phyloP scores from a whole-genome alignment of 495 filamentous ascomycete genomes.

The Neurospora cerealis region DNA sequence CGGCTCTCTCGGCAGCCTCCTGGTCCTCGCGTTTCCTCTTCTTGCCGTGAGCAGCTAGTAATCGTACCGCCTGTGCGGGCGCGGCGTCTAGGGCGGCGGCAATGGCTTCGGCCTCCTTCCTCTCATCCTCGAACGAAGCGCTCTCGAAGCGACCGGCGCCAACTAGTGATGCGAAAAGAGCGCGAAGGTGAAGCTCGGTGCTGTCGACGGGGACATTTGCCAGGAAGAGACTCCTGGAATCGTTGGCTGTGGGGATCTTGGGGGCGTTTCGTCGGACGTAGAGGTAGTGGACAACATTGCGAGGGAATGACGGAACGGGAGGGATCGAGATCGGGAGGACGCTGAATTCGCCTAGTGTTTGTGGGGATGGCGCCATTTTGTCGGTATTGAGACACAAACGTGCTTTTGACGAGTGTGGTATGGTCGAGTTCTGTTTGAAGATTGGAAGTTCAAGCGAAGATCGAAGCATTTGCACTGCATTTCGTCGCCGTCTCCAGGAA shows the following conservation, averaged over 20 bases:
- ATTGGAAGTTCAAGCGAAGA: neutral
- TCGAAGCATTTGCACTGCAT: neutral
- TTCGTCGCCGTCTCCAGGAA: neutral
- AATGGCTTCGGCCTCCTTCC: constrained; percentile 14
- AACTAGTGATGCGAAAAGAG: constrained; percentile 59
- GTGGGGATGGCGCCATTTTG: constrained; percentile 22
- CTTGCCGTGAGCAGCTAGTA: constrained; percentile 40
- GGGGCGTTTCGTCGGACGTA: constrained; percentile 77
- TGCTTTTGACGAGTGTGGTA: neutral
- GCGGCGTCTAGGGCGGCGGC: constrained; percentile 12
- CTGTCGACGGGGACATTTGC: constrained; percentile 83
- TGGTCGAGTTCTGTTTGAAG: neutral
- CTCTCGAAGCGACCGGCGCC: constrained; percentile 66
- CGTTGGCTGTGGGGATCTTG: constrained; percentile 60
- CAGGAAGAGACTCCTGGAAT: constrained; percentile 70
- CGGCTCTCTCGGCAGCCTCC: constrained; percentile 40
- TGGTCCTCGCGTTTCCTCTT: constrained; percentile 58
- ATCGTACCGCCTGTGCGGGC: constrained; percentile 30
- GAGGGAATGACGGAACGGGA: constrained; percentile 44
- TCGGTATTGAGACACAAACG: neutral
- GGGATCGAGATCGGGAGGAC: constrained; percentile 52
- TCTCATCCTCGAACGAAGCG: constrained; percentile 56
- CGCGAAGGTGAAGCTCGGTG: constrained; percentile 63
- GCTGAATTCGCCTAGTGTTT: constrained; percentile 35
- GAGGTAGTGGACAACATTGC: constrained; percentile 65